Evolutionary conservation across 2,329 filamentous ascomycete genomes (phyloP), one percentile per base, ranked within the genome.

Genomic region (Chaetothyriales sp.): DNA sequence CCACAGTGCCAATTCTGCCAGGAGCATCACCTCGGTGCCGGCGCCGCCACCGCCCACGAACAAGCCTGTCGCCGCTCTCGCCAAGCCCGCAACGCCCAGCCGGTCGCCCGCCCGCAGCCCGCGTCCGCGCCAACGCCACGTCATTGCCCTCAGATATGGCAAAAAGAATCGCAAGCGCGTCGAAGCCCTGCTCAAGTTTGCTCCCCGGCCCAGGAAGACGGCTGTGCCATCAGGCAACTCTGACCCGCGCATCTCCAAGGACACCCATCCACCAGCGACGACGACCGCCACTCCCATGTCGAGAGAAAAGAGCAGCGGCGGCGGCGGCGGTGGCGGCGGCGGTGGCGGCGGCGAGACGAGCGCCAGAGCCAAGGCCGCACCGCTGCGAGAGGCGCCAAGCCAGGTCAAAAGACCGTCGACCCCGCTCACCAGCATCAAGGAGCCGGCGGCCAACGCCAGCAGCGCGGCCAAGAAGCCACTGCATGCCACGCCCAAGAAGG

Each of bases 121-220:
- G 15, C 57, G 57, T 10, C 60, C 60, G 3, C 48, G 57, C 48
- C 58, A 60, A 40, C 65, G 61, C 51, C 65, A 74, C 37, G 64
- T 77, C 45, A 70, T 77, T 22, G 75, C 68, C 55, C 61, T 78
- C 43, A 76, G 70, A 54, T 78, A 77, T 59, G 72, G 73, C 15
- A 76, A 72, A 59, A 62, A 69, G 43, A 73, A 74, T 59, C 65
- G 66, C 44, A 70, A 70, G 50, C 69, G 70, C n/a, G 68, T 78
- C 29, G 69, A 73, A 53, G 68, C 63, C 29, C 62, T 73, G 18
- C 64, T 73, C 18, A 72, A 69, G 57, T 69, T 73, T 47, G 65
- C 66, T 20, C 62, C 51, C 2, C 54, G 58, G 20, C 48, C 55
- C 2, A 62, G 59, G 53, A 60, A 60, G 48, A 52, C 51, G 15